Evolutionary conservation across 2,329 filamentous ascomycete genomes (phyloP), one percentile per base, ranked within the genome.

Genomic region (Mycosphaerelloides madeirae): DNA sequence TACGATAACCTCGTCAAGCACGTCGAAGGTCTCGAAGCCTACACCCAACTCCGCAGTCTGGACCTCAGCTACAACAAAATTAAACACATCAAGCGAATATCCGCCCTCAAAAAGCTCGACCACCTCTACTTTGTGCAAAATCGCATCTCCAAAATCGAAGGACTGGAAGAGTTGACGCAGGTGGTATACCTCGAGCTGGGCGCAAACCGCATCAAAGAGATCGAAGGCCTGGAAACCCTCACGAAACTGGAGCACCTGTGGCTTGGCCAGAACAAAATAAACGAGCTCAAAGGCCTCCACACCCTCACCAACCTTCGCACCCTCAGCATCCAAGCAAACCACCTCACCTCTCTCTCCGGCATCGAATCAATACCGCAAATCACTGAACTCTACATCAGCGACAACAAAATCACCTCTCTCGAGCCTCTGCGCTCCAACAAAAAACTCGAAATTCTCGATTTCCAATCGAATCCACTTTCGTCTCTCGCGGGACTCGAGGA

Each of bases 41-140:
- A 96, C 45, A 80, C 76, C 11, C 76, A 85, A 49, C 78, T 98
- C 42, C 87, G 79, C 5, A 84, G 74, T 44, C 79, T 98, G 43
- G 93, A 98, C 65, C 76, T 98, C 40, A 94, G 87, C 66, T 98
- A 96, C 79, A 98, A 98, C 75, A 97, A 97, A 74, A 91, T 98
- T 72, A 96, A 95, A 67, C 90, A 96, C 68, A 95, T 98, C 72
- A 95, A 95, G 68, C 82, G 91, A 59, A 72, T 97, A 54, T 77
- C 78, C 46, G 85, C 91, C 59, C 72, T 98, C 47, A 83, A 72
- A 16, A 77, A 88, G 42, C 77, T 97, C 45, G 84, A 77, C 50
- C 88, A 97, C 56, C 65, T 98, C 3, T 98, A 85, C 66, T 86
- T 98, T 57, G 88, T 97, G 38, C 87, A 95, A 63, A 97, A 98